A percentile compares a stretch with the other conserved stretches of the same genome.
These are phyloP conservation scores for Xylaria flabelliformis DNA, from an alignment of 495 filamentous ascomycete genomes.

Conservation along the genomic window DNA sequence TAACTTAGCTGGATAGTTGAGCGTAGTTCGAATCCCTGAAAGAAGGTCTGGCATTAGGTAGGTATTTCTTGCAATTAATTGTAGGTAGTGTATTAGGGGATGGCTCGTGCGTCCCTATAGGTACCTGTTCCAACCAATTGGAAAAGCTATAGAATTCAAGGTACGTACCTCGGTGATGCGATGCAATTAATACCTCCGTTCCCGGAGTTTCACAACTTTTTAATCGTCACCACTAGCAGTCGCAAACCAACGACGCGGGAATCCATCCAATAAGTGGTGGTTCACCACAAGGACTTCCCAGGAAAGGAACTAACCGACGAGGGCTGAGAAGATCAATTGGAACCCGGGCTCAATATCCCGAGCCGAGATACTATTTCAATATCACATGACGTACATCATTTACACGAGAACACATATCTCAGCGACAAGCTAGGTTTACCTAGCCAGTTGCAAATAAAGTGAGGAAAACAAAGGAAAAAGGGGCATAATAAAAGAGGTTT, in stretches of 20 bases:
- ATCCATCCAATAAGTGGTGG: background rate
- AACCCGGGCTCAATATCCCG: background rate
- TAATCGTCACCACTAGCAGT: background rate
- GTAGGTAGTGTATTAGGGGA: background rate
- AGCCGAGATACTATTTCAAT: background rate
- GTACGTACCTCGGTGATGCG: background rate
- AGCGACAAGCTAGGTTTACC: background rate
- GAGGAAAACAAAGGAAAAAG: background rate
- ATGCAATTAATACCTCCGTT: slow-evolving; percentile 21
- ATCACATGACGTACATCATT: background rate
- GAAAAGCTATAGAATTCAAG: background rate
- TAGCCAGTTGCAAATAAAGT: background rate
- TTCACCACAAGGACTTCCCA: background rate
- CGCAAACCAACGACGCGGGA: background rate
- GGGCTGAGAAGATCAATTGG: background rate
- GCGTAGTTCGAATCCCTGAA: background rate
- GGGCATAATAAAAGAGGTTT: background rate
- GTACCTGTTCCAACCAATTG: background rate
- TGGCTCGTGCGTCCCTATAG: background rate
- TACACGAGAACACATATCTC: background rate
- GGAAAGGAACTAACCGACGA: background rate
- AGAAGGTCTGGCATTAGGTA: too few relatives aligned
- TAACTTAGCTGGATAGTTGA: background rate
- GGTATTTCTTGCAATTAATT: too few relatives aligned
- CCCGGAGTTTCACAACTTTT: slow-evolving; percentile 19